phyloP scores from a whole-genome alignment of 176 grass and related monocot species.

The Pharus latifolius region DNA sequence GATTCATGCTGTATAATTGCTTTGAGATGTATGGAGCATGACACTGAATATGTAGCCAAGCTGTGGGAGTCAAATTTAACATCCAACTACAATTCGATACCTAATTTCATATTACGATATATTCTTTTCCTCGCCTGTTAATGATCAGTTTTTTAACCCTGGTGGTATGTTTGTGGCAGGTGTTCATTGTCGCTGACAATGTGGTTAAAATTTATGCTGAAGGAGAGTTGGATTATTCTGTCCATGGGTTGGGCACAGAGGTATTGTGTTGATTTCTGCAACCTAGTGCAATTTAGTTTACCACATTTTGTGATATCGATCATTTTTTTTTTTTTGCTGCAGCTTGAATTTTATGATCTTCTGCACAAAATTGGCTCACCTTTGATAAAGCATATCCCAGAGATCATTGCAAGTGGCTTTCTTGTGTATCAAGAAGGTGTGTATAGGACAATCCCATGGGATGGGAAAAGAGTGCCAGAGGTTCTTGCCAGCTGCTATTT shows the following conservation, averaged over 20 bases:
- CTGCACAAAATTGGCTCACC: conserved; percentile 48
- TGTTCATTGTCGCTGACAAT: conserved; percentile 74
- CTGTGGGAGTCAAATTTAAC: background rate
- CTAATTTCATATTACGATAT: background rate
- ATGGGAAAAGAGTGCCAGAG: conserved; percentile 73
- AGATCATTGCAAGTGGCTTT: conserved; percentile 88
- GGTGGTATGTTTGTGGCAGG: no score
- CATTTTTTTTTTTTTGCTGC: conserved; percentile 12
- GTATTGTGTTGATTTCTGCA: conserved; percentile 29
- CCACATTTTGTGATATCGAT: conserved; percentile 2
- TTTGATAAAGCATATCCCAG: conserved; percentile 73
- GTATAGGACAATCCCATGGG: conserved; percentile 65
- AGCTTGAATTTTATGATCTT: conserved; percentile 90
- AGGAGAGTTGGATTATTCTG: conserved; percentile 56
- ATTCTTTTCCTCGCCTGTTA: background rate
- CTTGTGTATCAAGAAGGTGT: conserved; percentile 45
- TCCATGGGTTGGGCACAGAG: conserved; percentile 85
- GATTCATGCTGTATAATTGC: background rate
- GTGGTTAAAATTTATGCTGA: conserved; percentile 90
- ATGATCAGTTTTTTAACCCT: background rate
- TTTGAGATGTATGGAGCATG: background rate
- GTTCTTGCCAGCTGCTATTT: conserved; percentile 46
- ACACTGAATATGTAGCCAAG: background rate
- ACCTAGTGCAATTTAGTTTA: background rate
- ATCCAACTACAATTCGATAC: background rate